Base-by-base conservation (phyloP, 108 stramenopile species). In the Pseudonitzschia pungens region DNA sequence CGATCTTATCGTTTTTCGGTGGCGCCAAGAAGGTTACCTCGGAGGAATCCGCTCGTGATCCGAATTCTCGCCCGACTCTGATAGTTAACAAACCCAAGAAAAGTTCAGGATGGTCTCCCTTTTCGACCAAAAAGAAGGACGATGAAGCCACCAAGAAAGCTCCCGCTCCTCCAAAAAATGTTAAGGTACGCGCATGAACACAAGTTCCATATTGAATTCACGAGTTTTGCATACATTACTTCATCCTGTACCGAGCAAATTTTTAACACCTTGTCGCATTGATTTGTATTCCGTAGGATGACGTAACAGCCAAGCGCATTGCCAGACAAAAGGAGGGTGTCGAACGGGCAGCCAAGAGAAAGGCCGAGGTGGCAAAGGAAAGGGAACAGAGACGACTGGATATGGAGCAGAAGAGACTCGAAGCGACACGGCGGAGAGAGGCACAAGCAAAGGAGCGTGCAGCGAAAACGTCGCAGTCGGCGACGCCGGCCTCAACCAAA, bases 1-100 rank as follows among this genome's bases (percentile, higher is more conserved):
- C 74, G 2, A 75, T 75, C 41, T 50, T 75, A 12, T 67, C 65
- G 8, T 75, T 75, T 62, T 68, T 75, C 52, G 74, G 74, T 56
- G 65, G 52, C 12, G 51, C 74, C 16, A 75, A 42, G 28, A 67
- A 67, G 32, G 43, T 32, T 16, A n/a, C 20, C 40, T 12, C 24
- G 45, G 66, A 67, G 6, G 66, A 48, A 28, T 50, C 43, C 26
- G 28, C 27, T 31, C 53, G 48, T 1, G 54, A 55, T 70, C 36
- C 69, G 10, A 55, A 36, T 28, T 15, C 69, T 70, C 66, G 66
- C 28, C 44, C 66, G 3, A 67, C 66, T 9, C 43, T 67, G 44
- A 50, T 56, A 18, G 40, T 70, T 27, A 53, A 55, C 9, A 57
- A 57, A 6, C 55, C 69, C 28, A 57, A 57, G 36, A 36, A 55